Percentiles rank a stretch among this genome's conserved stretches.
Conservation (phyloP, 2,329 filamentous ascomycete species). For the Penicillium capsulatum region DNA sequence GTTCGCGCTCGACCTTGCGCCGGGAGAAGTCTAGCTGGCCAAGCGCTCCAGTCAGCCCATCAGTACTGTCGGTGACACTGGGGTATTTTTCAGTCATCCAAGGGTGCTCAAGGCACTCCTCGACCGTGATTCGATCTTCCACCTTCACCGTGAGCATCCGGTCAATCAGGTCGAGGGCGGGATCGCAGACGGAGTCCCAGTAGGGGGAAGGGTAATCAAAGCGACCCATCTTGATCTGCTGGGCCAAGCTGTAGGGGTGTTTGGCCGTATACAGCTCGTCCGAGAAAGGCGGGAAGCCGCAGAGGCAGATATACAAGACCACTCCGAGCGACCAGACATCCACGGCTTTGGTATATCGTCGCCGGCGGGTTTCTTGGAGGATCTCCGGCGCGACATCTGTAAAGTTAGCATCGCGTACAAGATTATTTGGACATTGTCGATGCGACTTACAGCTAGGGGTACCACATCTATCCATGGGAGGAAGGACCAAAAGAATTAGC, state of each 20-base stretch:
- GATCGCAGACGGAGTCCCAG: constrained; percentile 84
- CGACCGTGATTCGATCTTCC: constrained; percentile 76
- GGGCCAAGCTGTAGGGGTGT: constrained; percentile 78
- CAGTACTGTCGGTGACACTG: constrained; percentile 77
- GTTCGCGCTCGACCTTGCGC: constrained; percentile 73
- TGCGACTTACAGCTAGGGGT: constrained; percentile 72
- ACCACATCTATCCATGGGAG: constrained; percentile 55
- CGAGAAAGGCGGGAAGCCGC: constrained; percentile 94
- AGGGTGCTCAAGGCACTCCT: constrained; percentile 84
- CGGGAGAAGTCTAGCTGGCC: constrained; percentile 76
- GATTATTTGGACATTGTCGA: not conserved
- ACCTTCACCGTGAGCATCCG: constrained; percentile 88
- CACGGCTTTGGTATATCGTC: constrained; percentile 90
- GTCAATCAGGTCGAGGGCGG: constrained; percentile 89
- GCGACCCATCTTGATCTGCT: constrained; percentile 82
- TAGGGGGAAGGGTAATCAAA: constrained; percentile 97
- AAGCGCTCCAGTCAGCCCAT: constrained; percentile 84
- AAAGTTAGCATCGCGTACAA: constrained; percentile 12
- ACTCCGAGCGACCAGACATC: constrained; percentile 98
- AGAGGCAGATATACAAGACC: constrained; percentile 93
- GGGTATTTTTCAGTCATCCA: constrained; percentile 67
- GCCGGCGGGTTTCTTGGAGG: constrained; percentile 71
- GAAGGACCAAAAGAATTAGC: not conserved
- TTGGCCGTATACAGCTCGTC: constrained; percentile 80
- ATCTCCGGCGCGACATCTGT: constrained; percentile 90